Evolutionary conservation across 75 land plant species (phyloP).

Genomic region (Chamaecyparis obtusa): DNA sequence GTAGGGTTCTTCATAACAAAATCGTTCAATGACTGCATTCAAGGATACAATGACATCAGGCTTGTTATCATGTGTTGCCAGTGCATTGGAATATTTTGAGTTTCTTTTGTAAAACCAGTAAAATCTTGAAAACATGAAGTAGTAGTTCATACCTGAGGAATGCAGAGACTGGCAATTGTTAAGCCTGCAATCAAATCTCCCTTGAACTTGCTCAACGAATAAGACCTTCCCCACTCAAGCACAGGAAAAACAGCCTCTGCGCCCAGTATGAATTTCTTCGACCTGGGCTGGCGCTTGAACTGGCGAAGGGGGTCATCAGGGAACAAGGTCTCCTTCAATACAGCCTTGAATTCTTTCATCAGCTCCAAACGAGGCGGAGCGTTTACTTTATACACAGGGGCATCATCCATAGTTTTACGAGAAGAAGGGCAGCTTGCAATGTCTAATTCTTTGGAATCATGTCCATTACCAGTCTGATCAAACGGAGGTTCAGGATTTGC

Average conservation of each 20-base stretch:
- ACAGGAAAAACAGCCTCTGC: conserved; percentile 47
- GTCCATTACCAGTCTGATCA: not conserved
- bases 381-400: not conserved
- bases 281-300: conserved; percentile 40
- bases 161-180: conserved; percentile 85
- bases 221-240: conserved; percentile 61
- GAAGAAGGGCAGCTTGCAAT: conserved; percentile 5
- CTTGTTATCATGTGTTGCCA: not conserved
- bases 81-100: not conserved
- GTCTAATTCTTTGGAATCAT: not conserved
- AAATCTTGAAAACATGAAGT: not conserved
- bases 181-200: conserved; percentile 78
- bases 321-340: conserved; percentile 49
- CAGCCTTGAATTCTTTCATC: not conserved
- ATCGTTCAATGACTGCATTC: not conserved
- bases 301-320: conserved; percentile 64
- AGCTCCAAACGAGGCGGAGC: conserved; percentile 12
- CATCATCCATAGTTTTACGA: conserved; percentile 2
- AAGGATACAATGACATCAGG: not conserved
- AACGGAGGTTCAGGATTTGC: not conserved
- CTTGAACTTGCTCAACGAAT: conserved; percentile 38
- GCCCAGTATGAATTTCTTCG: not conserved
- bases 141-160: conserved; percentile 60
- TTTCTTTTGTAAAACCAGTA: not conserved
- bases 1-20: not conserved